phyloP scores from a whole-genome alignment of 2,329 filamentous ascomycete species.

The Aspergillus fischeri region DNA sequence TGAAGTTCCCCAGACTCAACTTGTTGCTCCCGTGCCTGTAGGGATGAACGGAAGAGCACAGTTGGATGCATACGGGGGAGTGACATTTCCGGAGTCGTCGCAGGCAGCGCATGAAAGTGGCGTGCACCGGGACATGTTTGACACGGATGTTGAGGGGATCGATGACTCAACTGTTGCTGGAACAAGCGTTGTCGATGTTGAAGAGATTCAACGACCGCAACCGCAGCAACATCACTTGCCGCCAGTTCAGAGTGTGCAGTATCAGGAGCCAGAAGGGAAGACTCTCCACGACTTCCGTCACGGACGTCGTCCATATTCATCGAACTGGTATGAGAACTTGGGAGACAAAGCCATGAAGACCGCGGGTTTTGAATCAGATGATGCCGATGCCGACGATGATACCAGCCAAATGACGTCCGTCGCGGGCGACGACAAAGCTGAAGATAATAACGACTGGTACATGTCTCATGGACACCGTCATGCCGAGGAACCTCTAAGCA shows the following conservation, averaged over 20 bases:
- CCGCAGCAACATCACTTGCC: conserved; percentile 13
- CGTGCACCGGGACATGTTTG: conserved; percentile 33
- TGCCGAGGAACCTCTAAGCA: conserved; percentile 32
- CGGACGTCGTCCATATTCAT: conserved; percentile 21
- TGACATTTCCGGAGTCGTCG: conserved; percentile 14
- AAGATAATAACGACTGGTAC: conserved; percentile 27
- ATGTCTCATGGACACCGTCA: conserved; percentile 23
- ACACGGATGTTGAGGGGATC: conserved; percentile 42
- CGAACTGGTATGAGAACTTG: conserved; percentile 31
- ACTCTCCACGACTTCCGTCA: conserved; percentile 22
- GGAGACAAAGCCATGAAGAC: conserved; percentile 34
- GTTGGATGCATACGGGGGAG: conserved; percentile 15
- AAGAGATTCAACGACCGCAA: conserved; percentile 20
- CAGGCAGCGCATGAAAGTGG: conserved; percentile 13
- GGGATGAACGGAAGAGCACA: conserved; percentile 13
- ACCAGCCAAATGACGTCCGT: conserved; percentile 28
- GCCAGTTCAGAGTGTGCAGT: conserved; percentile 16
- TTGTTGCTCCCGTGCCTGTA: conserved; percentile 18
- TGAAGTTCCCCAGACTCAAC: conserved; percentile 26
- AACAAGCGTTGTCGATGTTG: conserved; percentile 35
- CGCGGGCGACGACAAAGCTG: conserved; percentile 27
- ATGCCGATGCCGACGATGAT: conserved; percentile 25
- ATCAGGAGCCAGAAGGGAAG: conserved; percentile 17
- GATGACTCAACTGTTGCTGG: conserved; percentile 41
- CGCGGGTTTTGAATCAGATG: conserved; percentile 35